Evolutionary conservation across 129 eudicot genomes (phyloP), one percentile per base, ranked within the genome.

Genomic region (Helichrysum umbraculigerum): DNA sequence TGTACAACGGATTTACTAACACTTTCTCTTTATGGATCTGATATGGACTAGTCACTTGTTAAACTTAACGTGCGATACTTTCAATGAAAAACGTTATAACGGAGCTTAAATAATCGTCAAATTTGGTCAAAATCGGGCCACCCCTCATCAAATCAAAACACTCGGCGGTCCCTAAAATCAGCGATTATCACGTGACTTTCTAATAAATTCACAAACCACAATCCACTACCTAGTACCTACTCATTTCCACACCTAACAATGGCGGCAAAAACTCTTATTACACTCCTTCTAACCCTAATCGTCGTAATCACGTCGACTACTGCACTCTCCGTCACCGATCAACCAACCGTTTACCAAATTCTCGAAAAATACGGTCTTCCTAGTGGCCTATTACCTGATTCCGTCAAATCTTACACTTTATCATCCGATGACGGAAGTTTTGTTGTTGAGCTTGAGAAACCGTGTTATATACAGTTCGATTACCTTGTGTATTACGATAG

Each of bases 401-500:
- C 91, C 72, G 97, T 93, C 67, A 81, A 64, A 35, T 81, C 87
- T 60, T 93, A 93, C 82, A 35, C 93, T 1, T 77, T 93, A 35
- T 73, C 86, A 15, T 68, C 87, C 30, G 85, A 86, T 29, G 92
- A 86, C 75, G 98, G 98, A 2, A 50, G 54, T 17, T 90, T 93
- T 83, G 83, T 56, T 4, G 98, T 93, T 39, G 78, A 80, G 21
- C 88, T 93, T 15, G 65, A 71, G 1, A 72, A 85, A 5, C 69
- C 97, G 7, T 93, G 98, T 41, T 93, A 93, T 73, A 75, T 93
- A 44, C 78, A 88, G 82, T 93, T 93, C 82, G 97, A 93, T 41
- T 93, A 94, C 79, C 37, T 81, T 66, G 96, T 94, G n/a, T 94
- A 91, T 74, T 94, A 94, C 58, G 90, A 87, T 3, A 76, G 77